Percentiles rank a stretch among this genome's conserved stretches.
phyloP scores from a whole-genome alignment of 352 stramenopile genomes.

The Pythium volutum region DNA sequence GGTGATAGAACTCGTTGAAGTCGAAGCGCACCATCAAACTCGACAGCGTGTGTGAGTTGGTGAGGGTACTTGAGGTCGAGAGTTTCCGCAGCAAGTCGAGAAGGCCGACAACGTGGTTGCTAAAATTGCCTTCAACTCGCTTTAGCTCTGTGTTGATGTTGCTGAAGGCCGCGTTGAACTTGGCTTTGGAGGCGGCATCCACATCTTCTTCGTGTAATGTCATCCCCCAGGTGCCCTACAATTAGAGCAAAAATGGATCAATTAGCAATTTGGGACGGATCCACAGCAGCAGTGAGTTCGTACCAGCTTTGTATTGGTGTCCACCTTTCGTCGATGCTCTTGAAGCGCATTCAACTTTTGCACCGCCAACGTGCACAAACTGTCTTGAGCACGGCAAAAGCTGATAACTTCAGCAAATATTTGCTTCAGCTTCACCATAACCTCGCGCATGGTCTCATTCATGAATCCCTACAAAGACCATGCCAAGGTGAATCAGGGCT shows the following conservation, averaged over 20 bases:
- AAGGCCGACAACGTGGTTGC: slow-evolving; percentile 53
- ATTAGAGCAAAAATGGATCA: not conserved
- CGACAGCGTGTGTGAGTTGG: slow-evolving; percentile 73
- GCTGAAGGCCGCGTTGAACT: slow-evolving; percentile 18
- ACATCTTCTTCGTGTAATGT: slow-evolving; percentile 49
- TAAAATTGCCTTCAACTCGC: slow-evolving; percentile 54
- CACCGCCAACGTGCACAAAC: slow-evolving; percentile 73
- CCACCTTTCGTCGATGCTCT: slow-evolving; percentile 41
- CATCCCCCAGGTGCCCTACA: slow-evolving; percentile 61
- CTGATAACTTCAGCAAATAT: slow-evolving; percentile 82
- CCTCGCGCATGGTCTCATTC: slow-evolving; percentile 65
- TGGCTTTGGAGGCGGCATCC: slow-evolving; percentile 12
- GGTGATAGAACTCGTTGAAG: slow-evolving; percentile 90
- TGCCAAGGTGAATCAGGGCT: not conserved
- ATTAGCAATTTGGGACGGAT: not conserved
- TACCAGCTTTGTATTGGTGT: slow-evolving; percentile 47
- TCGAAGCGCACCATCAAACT: slow-evolving; percentile 89
- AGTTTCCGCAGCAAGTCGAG: slow-evolving; percentile 60
- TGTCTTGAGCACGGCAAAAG: slow-evolving; percentile 82
- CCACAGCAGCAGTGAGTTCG: not conserved
- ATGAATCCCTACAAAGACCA: slow-evolving; percentile 68
- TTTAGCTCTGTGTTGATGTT: slow-evolving; percentile 29
- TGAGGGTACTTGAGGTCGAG: slow-evolving; percentile 23
- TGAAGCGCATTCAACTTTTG: slow-evolving; percentile 68
- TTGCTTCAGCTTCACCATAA: slow-evolving; percentile 74